Base-by-base conservation (phyloP, 164 flowering plant species). In the Nelumbo lutea region DNA sequence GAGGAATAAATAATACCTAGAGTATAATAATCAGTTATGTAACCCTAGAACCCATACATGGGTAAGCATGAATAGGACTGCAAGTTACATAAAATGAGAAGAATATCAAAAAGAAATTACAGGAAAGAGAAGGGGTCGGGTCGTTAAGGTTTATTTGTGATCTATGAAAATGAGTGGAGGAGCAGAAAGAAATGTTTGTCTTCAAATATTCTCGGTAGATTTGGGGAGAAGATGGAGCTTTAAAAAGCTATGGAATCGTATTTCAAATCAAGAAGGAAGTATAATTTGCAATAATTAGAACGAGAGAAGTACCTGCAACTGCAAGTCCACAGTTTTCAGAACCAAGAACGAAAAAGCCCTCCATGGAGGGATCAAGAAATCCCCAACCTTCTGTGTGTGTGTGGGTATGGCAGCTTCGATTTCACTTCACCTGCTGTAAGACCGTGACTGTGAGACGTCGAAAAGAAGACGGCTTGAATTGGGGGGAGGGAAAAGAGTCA, bases 321-420 rank as follows among this genome's bases (percentile, higher is more conserved):
- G 41, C 62, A 59, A 39, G 13, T 40, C 43, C 62, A 5, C 13
- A 6, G 11, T 40, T 13, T 59, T 59, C 62, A 59, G 62, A 39
- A 59, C 7, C 62, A 59, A 59, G 62, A 59, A 59, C 62, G 62
- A 39, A 39, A 59, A 59, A 59, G 43, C 62, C 43, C 40, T 59
- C 62, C 62, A 59, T 59, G 42, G 13, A 3, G 43, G 27, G 42
- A 40, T 9, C 1, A 11, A 51, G 9, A 53, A 53, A 53, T 10
- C 11, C 11, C 57, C 57, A 27, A 27, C 27, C 27, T 27, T 27
- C 27, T 27, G 27, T 27, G 27, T 27, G 27, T 27, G 27, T 27
- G 27, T 27, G 27, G 27, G 27, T 27, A 27, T 27, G 27, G 27
- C 27, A 27, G 27, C 27, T 27, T 27, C 27, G 27, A 27, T 27